Conservation (phyloP, 2,329 filamentous ascomycete genomes). For the Diaporthe vaccinii region DNA sequence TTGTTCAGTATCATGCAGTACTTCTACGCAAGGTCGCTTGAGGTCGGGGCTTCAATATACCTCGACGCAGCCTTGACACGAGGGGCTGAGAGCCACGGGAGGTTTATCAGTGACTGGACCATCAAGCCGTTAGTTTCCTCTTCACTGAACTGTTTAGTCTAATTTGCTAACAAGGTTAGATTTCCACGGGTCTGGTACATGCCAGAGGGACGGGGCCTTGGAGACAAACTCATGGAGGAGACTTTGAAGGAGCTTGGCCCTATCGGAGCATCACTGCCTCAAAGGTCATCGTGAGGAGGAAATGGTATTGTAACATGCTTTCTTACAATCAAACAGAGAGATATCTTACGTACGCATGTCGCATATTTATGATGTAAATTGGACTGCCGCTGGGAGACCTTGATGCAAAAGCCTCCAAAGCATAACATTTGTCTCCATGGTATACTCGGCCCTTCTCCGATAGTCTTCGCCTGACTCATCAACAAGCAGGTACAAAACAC, state of each 20-base stretch:
- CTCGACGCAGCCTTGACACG: neutral
- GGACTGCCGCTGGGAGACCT: too few relatives aligned
- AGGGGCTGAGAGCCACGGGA: constrained; percentile 7
- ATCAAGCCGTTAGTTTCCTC: neutral
- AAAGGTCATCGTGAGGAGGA: neutral
- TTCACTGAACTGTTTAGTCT: neutral
- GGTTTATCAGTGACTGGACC: constrained; percentile 9
- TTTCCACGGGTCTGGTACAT: neutral
- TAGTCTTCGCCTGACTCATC: too few relatives aligned
- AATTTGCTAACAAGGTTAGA: neutral
- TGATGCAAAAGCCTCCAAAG: too few relatives aligned
- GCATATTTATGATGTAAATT: too few relatives aligned
- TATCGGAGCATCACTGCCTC: neutral
- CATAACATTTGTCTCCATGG: too few relatives aligned
- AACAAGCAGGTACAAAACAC: too few relatives aligned
- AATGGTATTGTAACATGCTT: neutral
- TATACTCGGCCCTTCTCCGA: too few relatives aligned
- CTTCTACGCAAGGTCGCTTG: neutral
- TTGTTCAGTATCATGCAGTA: neutral
- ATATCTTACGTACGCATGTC: too few relatives aligned
- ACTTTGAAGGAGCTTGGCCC: neutral
- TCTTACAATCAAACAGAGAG: too few relatives aligned
- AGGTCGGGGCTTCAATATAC: neutral
- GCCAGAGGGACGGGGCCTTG: neutral
- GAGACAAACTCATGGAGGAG: neutral